Evolutionary conservation across 2,329 filamentous ascomycete species (phyloP).

Genomic region (Escovopsis sp.): DNA sequence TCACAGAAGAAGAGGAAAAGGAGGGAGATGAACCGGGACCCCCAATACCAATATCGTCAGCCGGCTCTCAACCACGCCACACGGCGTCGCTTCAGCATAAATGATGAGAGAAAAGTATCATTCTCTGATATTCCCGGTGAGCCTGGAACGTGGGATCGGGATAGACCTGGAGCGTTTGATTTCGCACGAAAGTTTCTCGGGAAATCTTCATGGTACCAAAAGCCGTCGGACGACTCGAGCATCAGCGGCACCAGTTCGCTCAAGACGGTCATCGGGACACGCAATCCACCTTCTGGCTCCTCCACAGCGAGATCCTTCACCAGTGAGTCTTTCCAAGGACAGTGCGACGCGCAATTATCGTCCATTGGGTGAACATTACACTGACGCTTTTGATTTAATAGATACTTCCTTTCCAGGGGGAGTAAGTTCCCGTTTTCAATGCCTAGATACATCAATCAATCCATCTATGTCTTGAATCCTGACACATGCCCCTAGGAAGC

Average conservation of each 20-base stretch:
- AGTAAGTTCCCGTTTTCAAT: conserved; percentile 11
- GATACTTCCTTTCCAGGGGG: conserved; percentile 20
- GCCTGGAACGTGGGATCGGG: conserved; percentile 16
- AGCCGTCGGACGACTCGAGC: conserved; percentile 22
- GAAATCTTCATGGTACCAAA: conserved; percentile 26
- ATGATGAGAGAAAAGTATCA: conserved; percentile 7
- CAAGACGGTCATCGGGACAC: conserved; percentile 23
- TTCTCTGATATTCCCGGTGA: conserved; percentile 11
- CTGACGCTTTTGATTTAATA: conserved; percentile 7
- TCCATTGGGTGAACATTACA: neutral
- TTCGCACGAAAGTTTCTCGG: conserved; percentile 25
- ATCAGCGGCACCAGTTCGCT: conserved; percentile 28
- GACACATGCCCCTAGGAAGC: conserved; percentile 26
- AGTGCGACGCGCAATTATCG: too few relatives aligned
- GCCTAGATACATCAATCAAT: neutral
- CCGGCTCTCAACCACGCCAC: conserved; percentile 4
- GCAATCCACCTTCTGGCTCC: conserved; percentile 19
- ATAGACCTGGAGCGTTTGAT: conserved; percentile 15
- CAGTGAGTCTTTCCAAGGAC: conserved; percentile 4
- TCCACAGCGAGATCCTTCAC: conserved; percentile 6
- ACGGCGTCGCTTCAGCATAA: conserved; percentile 3
- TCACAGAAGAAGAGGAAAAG: neutral
- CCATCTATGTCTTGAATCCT: neutral
- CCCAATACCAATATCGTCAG: too few relatives aligned
- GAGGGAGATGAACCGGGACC: neutral